These are phyloP conservation scores for Prunus salicina DNA, from an alignment of 306 rosid genomes.

Conservation along the genomic window DNA sequence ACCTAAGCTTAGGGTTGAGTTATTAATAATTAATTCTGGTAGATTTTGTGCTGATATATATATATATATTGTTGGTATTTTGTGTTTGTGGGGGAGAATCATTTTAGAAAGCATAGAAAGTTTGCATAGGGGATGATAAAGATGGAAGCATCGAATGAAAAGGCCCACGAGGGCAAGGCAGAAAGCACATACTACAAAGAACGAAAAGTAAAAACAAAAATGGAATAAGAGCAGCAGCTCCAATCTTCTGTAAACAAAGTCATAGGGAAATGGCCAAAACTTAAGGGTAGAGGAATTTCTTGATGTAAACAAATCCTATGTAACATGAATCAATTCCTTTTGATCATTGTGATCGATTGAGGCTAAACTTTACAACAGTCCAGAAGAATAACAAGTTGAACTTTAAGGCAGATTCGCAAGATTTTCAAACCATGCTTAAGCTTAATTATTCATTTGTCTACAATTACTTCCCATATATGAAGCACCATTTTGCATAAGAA, in stretches of 20 bases:
- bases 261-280: not conserved
- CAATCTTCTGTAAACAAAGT: not conserved
- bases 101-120: not conserved
- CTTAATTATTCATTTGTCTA: no score
- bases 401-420: no score
- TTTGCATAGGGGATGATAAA: constrained; percentile 1
- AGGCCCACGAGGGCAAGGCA: constrained; percentile 29
- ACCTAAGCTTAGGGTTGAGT: no score
- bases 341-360: no score
- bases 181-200: constrained; percentile 20
- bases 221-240: not conserved
- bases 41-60: not conserved
- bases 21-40: no score
- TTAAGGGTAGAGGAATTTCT: not conserved
- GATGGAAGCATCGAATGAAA: constrained; percentile 30
- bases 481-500: no score
- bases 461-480: no score
- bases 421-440: no score
- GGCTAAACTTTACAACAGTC: no score
- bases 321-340: no score
- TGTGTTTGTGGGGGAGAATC: constrained; percentile 6
- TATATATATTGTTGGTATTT: not conserved
- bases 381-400: no score
- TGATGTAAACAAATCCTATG: no score
- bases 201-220: not conserved